A percentile compares a stretch with the other conserved stretches of the same genome.
Evolutionary conservation across 352 stramenopile genomes (phyloP).

Genomic region (Nothophytophthora sp.): DNA sequence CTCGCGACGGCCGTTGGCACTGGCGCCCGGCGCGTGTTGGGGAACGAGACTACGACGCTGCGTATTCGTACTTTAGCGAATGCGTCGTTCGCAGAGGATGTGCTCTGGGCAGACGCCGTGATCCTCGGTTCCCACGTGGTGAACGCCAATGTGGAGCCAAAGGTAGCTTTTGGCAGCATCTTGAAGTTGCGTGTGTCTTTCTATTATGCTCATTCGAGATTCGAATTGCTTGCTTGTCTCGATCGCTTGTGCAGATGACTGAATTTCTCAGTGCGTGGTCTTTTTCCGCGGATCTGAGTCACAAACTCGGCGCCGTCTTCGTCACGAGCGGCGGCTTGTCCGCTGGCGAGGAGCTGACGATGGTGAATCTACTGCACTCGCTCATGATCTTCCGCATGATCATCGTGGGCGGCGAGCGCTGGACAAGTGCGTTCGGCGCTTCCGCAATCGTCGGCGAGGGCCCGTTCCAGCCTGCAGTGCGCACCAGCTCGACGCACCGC

Average conservation of each 20-base stretch:
- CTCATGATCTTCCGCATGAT: constrained; percentile 91
- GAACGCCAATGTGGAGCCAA: constrained; percentile 89
- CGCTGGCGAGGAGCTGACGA: constrained; percentile 82
- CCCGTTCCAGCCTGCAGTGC: constrained; percentile 40
- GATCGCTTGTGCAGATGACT: constrained; percentile 61
- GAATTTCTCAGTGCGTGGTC: constrained; percentile 78
- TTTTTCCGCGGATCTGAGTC: constrained; percentile 69
- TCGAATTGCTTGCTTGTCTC: too few relatives aligned
- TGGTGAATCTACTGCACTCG: constrained; percentile 84
- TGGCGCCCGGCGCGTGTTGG: constrained; percentile 40
- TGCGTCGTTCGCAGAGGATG: constrained; percentile 75
- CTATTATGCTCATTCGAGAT: too few relatives aligned
- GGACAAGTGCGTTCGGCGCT: constrained; percentile 86
- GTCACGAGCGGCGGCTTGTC: constrained; percentile 83
- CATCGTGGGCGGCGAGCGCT: constrained; percentile 80
- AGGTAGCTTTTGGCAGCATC: constrained; percentile 43
- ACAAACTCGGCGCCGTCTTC: constrained; percentile 87
- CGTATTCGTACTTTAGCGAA: constrained; percentile 62
- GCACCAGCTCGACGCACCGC: constrained; percentile 12
- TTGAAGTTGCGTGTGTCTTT: not conserved
- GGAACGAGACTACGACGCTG: constrained; percentile 30
- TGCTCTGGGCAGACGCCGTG: constrained; percentile 82
- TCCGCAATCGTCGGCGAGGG: constrained; percentile 82
- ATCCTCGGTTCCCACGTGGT: constrained; percentile 85
- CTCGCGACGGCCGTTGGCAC: constrained; percentile 67